phyloP scores from a whole-genome alignment of 495 filamentous ascomycete genomes.

The Xylaria castorea region DNA sequence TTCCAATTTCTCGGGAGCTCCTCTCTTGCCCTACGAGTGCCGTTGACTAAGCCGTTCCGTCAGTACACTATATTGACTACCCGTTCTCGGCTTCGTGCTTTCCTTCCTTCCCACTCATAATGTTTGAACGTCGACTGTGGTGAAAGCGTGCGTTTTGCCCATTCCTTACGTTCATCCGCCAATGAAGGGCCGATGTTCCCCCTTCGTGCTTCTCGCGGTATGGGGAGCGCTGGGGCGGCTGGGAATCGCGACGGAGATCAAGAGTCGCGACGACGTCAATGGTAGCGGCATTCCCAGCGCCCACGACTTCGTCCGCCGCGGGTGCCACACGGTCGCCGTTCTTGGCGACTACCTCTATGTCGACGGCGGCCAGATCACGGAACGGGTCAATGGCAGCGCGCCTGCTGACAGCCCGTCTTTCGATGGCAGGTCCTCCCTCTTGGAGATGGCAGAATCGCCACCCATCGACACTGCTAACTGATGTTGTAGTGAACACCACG shows the following conservation, averaged over 20 bases:
- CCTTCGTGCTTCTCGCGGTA: slow-evolving; percentile 39
- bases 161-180: slow-evolving; percentile 34
- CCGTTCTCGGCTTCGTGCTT: slow-evolving; percentile 19
- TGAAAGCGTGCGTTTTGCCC: slow-evolving; percentile 29
- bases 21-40: slow-evolving; percentile 14
- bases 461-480: background rate
- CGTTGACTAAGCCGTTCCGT: slow-evolving; percentile 18
- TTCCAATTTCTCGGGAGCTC: slow-evolving; percentile 19
- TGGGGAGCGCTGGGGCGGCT: slow-evolving; percentile 34
- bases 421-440: slow-evolving; percentile 17
- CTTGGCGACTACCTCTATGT: slow-evolving; percentile 41
- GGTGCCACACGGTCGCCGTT: slow-evolving; percentile 35
- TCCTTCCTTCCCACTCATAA: slow-evolving; percentile 29
- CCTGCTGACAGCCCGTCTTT: slow-evolving; percentile 28
- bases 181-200: slow-evolving; percentile 42
- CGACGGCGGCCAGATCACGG: slow-evolving; percentile 42
- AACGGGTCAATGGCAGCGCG: slow-evolving; percentile 30
- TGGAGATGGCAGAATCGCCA: background rate
- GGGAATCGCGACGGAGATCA: slow-evolving; percentile 30
- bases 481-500: slow-evolving; percentile 41
- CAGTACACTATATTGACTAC: slow-evolving; percentile 15
- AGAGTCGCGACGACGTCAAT: slow-evolving; percentile 30
- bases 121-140: slow-evolving; percentile 31
- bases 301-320: slow-evolving; percentile 38
- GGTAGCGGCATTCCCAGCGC: slow-evolving; percentile 26